Evolutionary conservation across 2,329 filamentous ascomycete genomes (phyloP).

Genomic region (Cadophora luteo-olivacea): DNA sequence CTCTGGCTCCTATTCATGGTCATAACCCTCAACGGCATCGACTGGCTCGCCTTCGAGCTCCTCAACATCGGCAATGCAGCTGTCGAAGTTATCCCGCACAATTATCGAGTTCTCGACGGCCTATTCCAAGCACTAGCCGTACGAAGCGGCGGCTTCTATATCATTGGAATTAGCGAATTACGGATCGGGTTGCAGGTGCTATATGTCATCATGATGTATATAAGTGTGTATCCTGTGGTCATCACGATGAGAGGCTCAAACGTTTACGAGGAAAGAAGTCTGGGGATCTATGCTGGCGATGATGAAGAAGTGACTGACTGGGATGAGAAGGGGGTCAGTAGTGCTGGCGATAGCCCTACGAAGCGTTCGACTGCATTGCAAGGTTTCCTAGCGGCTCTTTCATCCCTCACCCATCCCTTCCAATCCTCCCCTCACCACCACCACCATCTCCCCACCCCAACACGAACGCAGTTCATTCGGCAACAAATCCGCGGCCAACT

Average conservation of each 20-base stretch:
- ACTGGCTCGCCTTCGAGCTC: conserved; percentile 71
- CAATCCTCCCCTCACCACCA: conserved; percentile 3
- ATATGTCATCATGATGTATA: conserved; percentile 72
- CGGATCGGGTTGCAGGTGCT: conserved; percentile 63
- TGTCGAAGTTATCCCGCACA: conserved; percentile 57
- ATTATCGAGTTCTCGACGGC: conserved; percentile 65
- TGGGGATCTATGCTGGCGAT: conserved; percentile 60
- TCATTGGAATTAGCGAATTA: conserved; percentile 64
- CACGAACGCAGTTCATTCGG: conserved; percentile 35
- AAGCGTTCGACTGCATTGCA: conserved; percentile 21
- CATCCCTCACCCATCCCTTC: conserved; percentile 5
- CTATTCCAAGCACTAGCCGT: conserved; percentile 71
- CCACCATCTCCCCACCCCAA: conserved; percentile 7
- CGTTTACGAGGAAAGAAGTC: conserved; percentile 72
- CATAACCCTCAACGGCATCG: conserved; percentile 63
- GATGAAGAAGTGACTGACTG: not conserved
- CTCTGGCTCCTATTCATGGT: conserved; percentile 71
- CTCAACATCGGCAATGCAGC: conserved; percentile 67
- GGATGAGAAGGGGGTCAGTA: not conserved
- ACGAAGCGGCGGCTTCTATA: conserved; percentile 70
- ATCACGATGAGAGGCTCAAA: conserved; percentile 73
- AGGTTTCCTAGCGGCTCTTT: conserved; percentile 26
- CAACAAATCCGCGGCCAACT: conserved; percentile 67
- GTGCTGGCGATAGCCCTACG: not conserved
- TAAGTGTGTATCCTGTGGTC: conserved; percentile 67